phyloP scores from a whole-genome alignment of 345 rosid species.

The Dipteronia dyeriana region DNA sequence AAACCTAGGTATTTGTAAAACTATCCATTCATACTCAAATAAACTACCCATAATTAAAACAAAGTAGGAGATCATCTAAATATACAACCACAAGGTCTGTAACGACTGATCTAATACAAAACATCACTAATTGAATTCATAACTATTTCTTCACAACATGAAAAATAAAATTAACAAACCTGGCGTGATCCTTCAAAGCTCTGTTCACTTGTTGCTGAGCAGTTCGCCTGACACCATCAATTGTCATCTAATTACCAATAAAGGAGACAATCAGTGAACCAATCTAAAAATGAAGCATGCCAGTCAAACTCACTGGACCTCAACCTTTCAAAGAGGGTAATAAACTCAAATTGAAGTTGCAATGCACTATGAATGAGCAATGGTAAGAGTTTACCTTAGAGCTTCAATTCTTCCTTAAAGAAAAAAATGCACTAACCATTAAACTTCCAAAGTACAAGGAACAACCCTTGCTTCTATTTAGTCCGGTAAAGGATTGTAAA shows the following conservation, averaged over 20 bases:
- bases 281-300: slow-evolving; percentile 18
- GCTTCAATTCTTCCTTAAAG: neutral
- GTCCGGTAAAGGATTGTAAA: neutral
- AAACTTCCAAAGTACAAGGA: neutral
- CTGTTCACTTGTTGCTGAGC: slow-evolving; percentile 92
- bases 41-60: neutral
- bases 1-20: neutral
- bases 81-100: neutral
- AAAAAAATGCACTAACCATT: neutral
- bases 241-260: slow-evolving; percentile 68
- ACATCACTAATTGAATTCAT: slow-evolving; percentile 9
- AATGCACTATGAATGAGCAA: neutral
- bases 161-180: slow-evolving; percentile 43
- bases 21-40: neutral
- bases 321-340: neutral
- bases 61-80: slow-evolving; percentile 10
- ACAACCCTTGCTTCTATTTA: neutral
- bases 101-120: neutral
- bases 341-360: neutral
- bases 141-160: neutral
- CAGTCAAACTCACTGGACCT: neutral
- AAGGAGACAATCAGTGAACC: slow-evolving; percentile 13
- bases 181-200: slow-evolving; percentile 88
- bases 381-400: neutral
- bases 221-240: slow-evolving; percentile 91